Conservation (phyloP, 345 rosid genomes). For the Salix exigua region DNA sequence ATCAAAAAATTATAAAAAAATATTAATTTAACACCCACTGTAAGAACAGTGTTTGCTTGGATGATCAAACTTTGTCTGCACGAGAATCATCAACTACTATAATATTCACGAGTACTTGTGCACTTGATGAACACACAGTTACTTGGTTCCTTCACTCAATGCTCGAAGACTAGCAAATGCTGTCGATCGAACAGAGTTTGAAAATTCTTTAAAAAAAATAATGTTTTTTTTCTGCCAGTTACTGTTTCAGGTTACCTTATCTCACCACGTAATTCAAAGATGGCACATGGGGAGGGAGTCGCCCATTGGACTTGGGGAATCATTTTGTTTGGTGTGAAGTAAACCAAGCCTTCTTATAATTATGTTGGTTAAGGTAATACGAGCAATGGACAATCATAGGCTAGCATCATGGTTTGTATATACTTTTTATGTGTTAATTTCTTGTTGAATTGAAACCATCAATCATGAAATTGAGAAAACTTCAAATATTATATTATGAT, state of each 20-base stretch:
- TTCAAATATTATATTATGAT: too few relatives aligned
- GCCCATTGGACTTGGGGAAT: neutral
- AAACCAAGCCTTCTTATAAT: too few relatives aligned
- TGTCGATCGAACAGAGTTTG: neutral
- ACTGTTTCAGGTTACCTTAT: neutral
- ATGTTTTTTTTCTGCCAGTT: neutral
- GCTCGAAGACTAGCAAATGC: neutral
- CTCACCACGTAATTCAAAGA: too few relatives aligned
- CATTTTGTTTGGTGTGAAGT: too few relatives aligned
- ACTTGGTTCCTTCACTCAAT: neutral
- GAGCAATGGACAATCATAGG: neutral
- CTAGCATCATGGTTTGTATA: neutral
- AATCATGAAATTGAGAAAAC: too few relatives aligned
- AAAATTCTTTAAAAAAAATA: too few relatives aligned
- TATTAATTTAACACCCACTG: too few relatives aligned
- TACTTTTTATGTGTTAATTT: neutral
- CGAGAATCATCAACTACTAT: neutral
- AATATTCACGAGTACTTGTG: neutral
- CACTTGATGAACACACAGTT: neutral
- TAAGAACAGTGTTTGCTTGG: too few relatives aligned
- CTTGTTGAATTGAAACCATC: too few relatives aligned
- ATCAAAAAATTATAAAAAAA: too few relatives aligned
- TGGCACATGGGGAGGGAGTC: neutral
- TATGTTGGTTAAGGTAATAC: neutral
- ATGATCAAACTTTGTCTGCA: too few relatives aligned